Conservation (phyloP, 306 rosid species). For the Sesbania bispinosa region DNA sequence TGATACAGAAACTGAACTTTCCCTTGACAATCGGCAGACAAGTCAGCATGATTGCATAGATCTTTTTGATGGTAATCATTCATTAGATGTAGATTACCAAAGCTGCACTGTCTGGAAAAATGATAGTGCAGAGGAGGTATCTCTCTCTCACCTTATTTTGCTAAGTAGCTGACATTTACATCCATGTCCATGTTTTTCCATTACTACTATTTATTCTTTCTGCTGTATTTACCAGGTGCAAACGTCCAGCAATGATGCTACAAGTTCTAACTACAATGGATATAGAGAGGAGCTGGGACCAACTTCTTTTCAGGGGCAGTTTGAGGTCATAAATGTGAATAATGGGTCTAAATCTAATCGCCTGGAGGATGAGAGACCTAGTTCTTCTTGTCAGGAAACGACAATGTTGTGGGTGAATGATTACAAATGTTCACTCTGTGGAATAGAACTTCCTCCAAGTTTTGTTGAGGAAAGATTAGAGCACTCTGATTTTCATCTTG, state of each 20-base stretch:
- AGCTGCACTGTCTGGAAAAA: constrained; percentile 29
- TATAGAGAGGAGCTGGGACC: constrained; percentile 22
- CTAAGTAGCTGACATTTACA: constrained; percentile 27
- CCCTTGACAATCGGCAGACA: constrained; percentile 32
- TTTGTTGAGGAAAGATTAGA: constrained; percentile 81
- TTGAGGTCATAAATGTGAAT: constrained; percentile 29
- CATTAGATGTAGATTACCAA: constrained; percentile 26
- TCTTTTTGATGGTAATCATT: constrained; percentile 35
- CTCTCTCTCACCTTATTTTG: background rate
- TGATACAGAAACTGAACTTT: constrained; percentile 44
- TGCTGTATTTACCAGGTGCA: constrained; percentile 30
- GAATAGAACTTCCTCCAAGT: constrained; percentile 72
- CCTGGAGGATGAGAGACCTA: constrained; percentile 22
- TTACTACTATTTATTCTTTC: constrained; percentile 8
- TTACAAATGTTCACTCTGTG: constrained; percentile 84
- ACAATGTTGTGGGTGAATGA: constrained; percentile 62
- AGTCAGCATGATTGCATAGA: constrained; percentile 26
- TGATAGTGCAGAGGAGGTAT: constrained; percentile 33
- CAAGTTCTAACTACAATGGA: constrained; percentile 19
- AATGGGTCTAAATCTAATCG: constrained; percentile 17
- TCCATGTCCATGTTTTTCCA: background rate
- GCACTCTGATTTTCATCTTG: constrained; percentile 90
- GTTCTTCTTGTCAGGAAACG: constrained; percentile 37
- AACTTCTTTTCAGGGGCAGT: constrained; percentile 30
- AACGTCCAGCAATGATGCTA: constrained; percentile 25